Evolutionary conservation across 2,329 filamentous ascomycete genomes (phyloP), one percentile per base, ranked within the genome.

Genomic region (Aspergillus intermedius): DNA sequence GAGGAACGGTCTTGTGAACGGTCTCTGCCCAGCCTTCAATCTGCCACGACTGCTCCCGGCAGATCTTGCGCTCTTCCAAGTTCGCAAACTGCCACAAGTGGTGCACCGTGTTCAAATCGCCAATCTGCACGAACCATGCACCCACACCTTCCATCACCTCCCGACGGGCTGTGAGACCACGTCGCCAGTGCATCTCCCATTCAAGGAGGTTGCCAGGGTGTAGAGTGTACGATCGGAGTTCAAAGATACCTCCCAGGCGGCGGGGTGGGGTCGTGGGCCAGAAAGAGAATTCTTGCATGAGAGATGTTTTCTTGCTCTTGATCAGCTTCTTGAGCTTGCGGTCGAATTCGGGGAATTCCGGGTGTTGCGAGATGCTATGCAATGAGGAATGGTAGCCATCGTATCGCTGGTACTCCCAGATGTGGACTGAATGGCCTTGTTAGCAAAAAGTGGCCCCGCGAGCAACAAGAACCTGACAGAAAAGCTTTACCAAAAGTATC

Each of bases 281-380:
- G 79, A 98, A 98, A 32, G 91, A 95, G 73, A 98, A 98, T 71
- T 98, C 93, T 70, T 98, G 93, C 93, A 98, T 98, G 45, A 98
- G 79, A 0, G 91, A 96, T 4, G 86, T 87, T 58, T 84, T 83
- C 76, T 95, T 97, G 54, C 82, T 82, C 50, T 78, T 83, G 65
- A 98, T 91, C 53, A 97, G 76, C n/a, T 75, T 78, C 71, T 90
- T 91, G 46, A 98, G 84, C 72, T 91, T 87, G 54, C 75, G 75
- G 66, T 95, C 88, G 65, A 96, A 96, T 8, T 81, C 85, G 57
- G 83, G 74, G 68, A 89, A 97, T 15, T 90, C 89, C 54, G 88
- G 87, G 62, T 95, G 88, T 59, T 79, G 75, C 52, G 88, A 83
- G 57, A 97, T 95, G 59, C 80, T 82, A 74, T 96, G 81, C 42